Conservation (phyloP, 306 rosid species). For the Fagus sylvatica region DNA sequence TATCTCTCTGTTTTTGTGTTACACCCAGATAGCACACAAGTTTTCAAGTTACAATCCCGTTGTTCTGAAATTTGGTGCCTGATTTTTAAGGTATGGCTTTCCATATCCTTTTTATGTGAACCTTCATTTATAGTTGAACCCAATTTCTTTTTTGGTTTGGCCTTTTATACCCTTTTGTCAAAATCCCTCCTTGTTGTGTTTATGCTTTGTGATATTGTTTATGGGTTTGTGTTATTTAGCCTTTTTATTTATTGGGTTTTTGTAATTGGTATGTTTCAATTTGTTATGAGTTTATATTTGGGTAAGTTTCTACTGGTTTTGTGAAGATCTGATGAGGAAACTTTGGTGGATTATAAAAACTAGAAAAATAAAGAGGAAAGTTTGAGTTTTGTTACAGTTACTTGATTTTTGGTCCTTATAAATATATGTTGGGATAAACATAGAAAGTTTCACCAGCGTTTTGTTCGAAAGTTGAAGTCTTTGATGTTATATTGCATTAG, state of each 20-base stretch:
- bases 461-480: neutral
- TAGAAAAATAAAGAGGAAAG: neutral
- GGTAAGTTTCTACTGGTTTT: conserved; percentile 12
- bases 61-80: conserved; percentile 26
- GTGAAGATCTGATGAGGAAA: conserved; percentile 35
- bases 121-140: conserved; percentile 10
- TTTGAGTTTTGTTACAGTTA: conserved; percentile 18
- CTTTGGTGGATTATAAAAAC: conserved; percentile 9
- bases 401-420: conserved; percentile 5
- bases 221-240: conserved; percentile 20
- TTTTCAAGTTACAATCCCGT: neutral
- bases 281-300: neutral
- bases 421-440: neutral
- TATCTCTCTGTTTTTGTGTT: conserved; percentile 18
- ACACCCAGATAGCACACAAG: conserved; percentile 16
- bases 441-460: conserved; percentile 1
- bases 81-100: conserved; percentile 48
- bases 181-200: neutral
- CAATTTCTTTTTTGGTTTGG: neutral
- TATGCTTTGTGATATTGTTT: conserved; percentile 22
- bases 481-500: neutral
- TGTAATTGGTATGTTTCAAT: conserved; percentile 14
- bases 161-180: neutral
- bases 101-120: neutral
- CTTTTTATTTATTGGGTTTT: conserved; percentile 1